Conservation (phyloP, 306 rosid genomes). For the Lupinus albus region DNA sequence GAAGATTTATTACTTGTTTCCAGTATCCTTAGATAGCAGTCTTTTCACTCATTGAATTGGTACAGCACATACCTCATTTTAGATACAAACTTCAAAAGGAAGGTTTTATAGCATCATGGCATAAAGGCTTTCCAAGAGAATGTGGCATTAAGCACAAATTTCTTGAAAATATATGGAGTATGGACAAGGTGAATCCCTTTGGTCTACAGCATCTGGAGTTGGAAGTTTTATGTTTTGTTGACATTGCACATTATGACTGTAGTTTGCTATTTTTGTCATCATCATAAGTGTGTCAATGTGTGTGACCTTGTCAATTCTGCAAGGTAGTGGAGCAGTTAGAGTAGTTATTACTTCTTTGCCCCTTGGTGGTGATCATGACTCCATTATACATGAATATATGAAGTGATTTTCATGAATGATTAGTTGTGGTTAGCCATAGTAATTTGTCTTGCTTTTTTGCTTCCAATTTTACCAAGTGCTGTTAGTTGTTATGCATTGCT, state of each 20-base stretch:
- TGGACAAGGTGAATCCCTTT: slow-evolving; percentile 23
- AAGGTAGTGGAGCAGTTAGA: slow-evolving; percentile 28
- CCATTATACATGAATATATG: slow-evolving; percentile 37
- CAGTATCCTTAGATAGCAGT: slow-evolving; percentile 21
- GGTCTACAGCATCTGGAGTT: slow-evolving; percentile 37
- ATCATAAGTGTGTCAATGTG: slow-evolving; percentile 29
- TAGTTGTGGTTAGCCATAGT: slow-evolving; percentile 17
- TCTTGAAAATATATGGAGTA: slow-evolving; percentile 30
- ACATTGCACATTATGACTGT: slow-evolving; percentile 35
- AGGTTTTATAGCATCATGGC: slow-evolving; percentile 23
- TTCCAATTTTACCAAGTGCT: not conserved
- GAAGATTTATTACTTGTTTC: slow-evolving; percentile 31
- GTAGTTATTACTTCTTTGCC: slow-evolving; percentile 40
- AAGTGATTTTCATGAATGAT: slow-evolving; percentile 32
- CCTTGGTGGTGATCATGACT: slow-evolving; percentile 18
- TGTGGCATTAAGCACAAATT: slow-evolving; percentile 26
- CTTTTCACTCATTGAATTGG: slow-evolving; percentile 36
- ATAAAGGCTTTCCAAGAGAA: slow-evolving; percentile 24
- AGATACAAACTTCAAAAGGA: slow-evolving; percentile 40
- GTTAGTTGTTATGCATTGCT: not conserved
- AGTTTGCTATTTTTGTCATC: slow-evolving; percentile 5
- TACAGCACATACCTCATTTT: slow-evolving; percentile 33
- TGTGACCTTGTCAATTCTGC: slow-evolving; percentile 21
- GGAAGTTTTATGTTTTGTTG: slow-evolving; percentile 30
- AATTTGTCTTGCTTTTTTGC: slow-evolving; percentile 12